Evolutionary conservation across 2,329 filamentous ascomycete species (phyloP).

Genomic region (Alternaria alternata): DNA sequence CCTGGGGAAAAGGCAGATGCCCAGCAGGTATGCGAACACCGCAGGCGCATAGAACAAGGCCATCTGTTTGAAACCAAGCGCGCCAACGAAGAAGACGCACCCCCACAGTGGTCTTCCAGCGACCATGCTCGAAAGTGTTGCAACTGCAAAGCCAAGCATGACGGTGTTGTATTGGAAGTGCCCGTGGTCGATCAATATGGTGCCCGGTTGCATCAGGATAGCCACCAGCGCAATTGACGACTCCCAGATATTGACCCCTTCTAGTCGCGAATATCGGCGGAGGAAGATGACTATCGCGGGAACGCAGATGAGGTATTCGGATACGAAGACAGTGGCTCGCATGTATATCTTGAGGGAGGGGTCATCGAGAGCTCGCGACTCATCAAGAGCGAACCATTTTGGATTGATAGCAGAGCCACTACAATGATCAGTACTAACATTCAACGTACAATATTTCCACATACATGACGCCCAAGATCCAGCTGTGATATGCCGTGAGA

Average conservation of each 20-base stretch:
- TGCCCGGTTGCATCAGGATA: slow-evolving; percentile 89
- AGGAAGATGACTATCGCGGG: slow-evolving; percentile 87
- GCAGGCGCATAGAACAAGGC: slow-evolving; percentile 95
- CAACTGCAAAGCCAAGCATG: slow-evolving; percentile 91
- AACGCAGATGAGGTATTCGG: slow-evolving; percentile 89
- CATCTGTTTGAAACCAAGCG: slow-evolving; percentile 99
- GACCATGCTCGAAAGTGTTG: slow-evolving; percentile 86
- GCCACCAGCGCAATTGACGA: slow-evolving; percentile 85
- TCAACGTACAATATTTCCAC: slow-evolving; percentile 29
- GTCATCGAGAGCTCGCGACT: slow-evolving; percentile 83
- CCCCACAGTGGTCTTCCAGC: slow-evolving; percentile 87
- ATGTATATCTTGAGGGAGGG: slow-evolving; percentile 89
- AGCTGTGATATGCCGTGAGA: slow-evolving; percentile 97
- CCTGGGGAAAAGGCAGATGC: slow-evolving; percentile 80
- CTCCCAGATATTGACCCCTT: slow-evolving; percentile 82
- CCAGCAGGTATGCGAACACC: slow-evolving; percentile 90
- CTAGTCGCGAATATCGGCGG: slow-evolving; percentile 78
- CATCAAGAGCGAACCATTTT: slow-evolving; percentile 85
- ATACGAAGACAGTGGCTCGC: slow-evolving; percentile 88
- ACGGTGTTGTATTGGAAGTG: slow-evolving; percentile 99
- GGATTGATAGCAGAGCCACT: slow-evolving; percentile 79
- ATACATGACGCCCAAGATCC: slow-evolving; percentile 84
- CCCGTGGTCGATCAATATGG: slow-evolving; percentile 91
- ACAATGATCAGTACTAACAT: slow-evolving; percentile 11
- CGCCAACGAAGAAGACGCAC: slow-evolving; percentile 90